Evolutionary conservation across 2,329 filamentous ascomycete species (phyloP).

Genomic region (Colletotrichum chlorophyti): DNA sequence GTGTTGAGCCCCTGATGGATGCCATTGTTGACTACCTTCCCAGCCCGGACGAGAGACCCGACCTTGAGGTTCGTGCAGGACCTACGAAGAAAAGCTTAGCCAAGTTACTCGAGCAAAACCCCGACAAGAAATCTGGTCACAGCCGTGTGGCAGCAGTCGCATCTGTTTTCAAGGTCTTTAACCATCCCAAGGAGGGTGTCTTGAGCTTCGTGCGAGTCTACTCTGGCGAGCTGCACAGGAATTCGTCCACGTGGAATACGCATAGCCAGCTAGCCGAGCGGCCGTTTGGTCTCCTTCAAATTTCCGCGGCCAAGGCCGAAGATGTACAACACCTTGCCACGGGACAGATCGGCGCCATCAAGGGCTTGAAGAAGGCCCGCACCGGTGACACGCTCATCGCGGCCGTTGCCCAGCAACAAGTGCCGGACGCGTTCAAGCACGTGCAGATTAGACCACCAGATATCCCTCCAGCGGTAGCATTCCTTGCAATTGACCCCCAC

Average conservation of each 20-base stretch:
- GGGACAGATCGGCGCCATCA: conserved; percentile 93
- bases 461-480: conserved; percentile 93
- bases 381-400: conserved; percentile 92
- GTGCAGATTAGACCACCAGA: conserved; percentile 87
- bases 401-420: conserved; percentile 66
- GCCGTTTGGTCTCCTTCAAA: conserved; percentile 82
- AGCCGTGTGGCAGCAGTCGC: conserved; percentile 55
- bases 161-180: conserved; percentile 93
- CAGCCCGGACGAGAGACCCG: conserved; percentile 79
- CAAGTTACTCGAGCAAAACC: conserved; percentile 36
- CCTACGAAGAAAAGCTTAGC: conserved; percentile 54
- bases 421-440: conserved; percentile 72
- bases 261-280: conserved; percentile 81
- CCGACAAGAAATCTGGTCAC: conserved; percentile 38
- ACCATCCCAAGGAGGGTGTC: conserved; percentile 84
- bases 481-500: conserved; percentile 87
- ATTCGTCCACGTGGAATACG: conserved; percentile 84
- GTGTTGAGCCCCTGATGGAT: conserved; percentile 90
- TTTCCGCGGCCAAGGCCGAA: conserved; percentile 87
- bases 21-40: conserved; percentile 88
- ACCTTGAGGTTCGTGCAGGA: conserved; percentile 77
- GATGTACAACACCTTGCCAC: conserved; percentile 81
- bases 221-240: conserved; percentile 78
- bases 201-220: conserved; percentile 94
- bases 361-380: conserved; percentile 86